A percentile compares a stretch with the other conserved stretches of the same genome.
Evolutionary conservation across 768 basidiomycete genomes (phyloP).

Genomic region (Suillus discolor): DNA sequence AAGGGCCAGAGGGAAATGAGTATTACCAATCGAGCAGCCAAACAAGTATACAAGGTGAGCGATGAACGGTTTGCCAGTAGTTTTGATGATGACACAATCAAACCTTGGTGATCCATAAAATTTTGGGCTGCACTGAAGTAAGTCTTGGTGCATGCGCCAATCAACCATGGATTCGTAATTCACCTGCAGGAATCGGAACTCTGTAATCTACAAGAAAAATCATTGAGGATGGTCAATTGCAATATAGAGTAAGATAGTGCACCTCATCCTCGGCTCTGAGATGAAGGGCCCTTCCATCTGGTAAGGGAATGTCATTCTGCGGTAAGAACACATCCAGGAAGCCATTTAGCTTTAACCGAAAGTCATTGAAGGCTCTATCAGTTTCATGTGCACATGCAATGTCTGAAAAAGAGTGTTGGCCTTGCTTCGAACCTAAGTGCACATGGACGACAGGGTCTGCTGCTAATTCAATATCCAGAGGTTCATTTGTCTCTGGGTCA

Average conservation of each 20-base stretch:
- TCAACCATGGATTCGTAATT: conserved; percentile 22
- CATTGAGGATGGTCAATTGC: too few species aligned
- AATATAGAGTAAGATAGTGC: too few species aligned
- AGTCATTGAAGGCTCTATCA: neutral
- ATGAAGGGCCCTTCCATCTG: neutral
- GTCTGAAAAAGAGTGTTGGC: neutral
- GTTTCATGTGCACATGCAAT: neutral
- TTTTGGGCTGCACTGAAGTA: conserved; percentile 17
- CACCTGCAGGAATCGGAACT: conserved; percentile 12
- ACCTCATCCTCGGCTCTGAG: neutral
- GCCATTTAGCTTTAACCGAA: neutral
- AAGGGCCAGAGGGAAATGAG: too few species aligned
- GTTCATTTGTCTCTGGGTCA: neutral
- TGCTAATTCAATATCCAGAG: neutral
- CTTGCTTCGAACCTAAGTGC: neutral
- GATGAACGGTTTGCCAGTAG: neutral
- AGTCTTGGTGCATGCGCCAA: conserved; percentile 15
- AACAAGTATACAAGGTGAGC: too few species aligned
- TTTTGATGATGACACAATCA: conserved; percentile 32
- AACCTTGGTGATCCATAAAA: conserved; percentile 16
- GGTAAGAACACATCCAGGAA: neutral
- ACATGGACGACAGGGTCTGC: neutral
- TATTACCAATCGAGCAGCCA: too few species aligned
- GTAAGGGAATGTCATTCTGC: neutral
- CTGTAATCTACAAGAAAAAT: neutral